A percentile compares a stretch with the other conserved stretches of the same genome.
Evolutionary conservation across 2,329 filamentous ascomycete genomes (phyloP).

Genomic region (Rutstroemia sp.): DNA sequence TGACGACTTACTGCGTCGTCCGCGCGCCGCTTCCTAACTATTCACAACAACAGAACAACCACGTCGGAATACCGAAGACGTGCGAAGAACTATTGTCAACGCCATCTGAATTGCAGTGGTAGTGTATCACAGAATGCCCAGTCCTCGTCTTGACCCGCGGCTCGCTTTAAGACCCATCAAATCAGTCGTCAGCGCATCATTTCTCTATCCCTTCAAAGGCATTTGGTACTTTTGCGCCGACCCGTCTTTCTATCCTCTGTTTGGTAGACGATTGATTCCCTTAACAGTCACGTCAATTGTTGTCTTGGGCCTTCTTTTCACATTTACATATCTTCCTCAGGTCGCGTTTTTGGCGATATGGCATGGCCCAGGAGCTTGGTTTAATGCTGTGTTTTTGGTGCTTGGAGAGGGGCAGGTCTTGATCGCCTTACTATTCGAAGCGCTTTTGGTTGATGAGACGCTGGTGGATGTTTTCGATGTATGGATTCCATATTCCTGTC

Average conservation of each 20-base stretch:
- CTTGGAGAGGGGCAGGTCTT: constrained; percentile 57
- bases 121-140: neutral
- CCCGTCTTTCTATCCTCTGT: constrained; percentile 75
- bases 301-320: constrained; percentile 79
- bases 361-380: constrained; percentile 79
- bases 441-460: constrained; percentile 73
- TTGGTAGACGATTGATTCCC: constrained; percentile 70
- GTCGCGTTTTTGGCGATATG: constrained; percentile 85
- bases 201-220: constrained; percentile 56
- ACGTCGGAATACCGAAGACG: too few relatives aligned
- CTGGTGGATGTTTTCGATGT: constrained; percentile 78
- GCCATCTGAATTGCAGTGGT: too few relatives aligned
- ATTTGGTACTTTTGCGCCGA: constrained; percentile 75
- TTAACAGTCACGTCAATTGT: constrained; percentile 74
- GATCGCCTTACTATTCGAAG: constrained; percentile 55
- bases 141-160: neutral
- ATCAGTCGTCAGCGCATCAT: constrained; percentile 24
- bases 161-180: constrained; percentile 15
- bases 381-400: constrained; percentile 80
- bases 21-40: too few relatives aligned
- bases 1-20: too few relatives aligned
- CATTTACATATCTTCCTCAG: constrained; percentile 83
- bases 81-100: too few relatives aligned
- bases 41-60: too few relatives aligned
- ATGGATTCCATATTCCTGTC: constrained; percentile 20